These are phyloP conservation scores for Hypocrella siamensis DNA, from an alignment of 2,329 filamentous ascomycete species.

Conservation along the genomic window DNA sequence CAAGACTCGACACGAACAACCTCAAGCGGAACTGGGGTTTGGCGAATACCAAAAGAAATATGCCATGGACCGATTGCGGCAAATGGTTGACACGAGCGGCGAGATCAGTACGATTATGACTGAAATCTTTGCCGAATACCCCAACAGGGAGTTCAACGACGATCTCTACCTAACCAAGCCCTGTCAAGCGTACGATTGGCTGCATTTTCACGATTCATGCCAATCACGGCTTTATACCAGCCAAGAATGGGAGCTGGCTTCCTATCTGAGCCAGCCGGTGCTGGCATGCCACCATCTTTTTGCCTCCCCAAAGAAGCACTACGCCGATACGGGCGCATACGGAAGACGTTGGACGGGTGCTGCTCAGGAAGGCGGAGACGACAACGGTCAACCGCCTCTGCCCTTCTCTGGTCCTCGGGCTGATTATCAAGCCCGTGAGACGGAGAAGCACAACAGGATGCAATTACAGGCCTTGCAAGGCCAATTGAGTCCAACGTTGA, in stretches of 20 bases:
- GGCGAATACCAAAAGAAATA: conserved; percentile 57
- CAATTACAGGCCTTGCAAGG: conserved; percentile 59
- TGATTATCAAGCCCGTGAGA: conserved; percentile 67
- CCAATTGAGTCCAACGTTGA: conserved; percentile 54
- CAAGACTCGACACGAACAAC: conserved; percentile 35
- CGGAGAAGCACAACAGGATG: conserved; percentile 61
- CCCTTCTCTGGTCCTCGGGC: conserved; percentile 75
- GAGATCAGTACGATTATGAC: conserved; percentile 66
- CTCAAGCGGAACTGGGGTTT: conserved; percentile 48
- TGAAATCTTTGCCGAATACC: conserved; percentile 77
- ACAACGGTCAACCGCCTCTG: conserved; percentile 35
- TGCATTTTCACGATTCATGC: conserved; percentile 79
- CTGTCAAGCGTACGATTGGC: conserved; percentile 78
- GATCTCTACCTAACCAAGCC: conserved; percentile 85
- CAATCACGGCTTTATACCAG: conserved; percentile 64
- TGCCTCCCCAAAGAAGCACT: conserved; percentile 48
- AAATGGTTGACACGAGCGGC: conserved; percentile 67
- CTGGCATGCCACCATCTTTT: conserved; percentile 89
- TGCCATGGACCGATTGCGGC: conserved; percentile 53
- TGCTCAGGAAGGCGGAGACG: conserved; percentile 19
- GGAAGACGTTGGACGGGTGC: conserved; percentile 28
- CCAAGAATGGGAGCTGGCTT: conserved; percentile 83
- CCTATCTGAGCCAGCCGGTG: conserved; percentile 75
- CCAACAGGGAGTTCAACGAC: conserved; percentile 79
- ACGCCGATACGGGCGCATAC: conserved; percentile 21